Conservation (phyloP, 768 basidiomycete species). For the Sarcodon sp. region DNA sequence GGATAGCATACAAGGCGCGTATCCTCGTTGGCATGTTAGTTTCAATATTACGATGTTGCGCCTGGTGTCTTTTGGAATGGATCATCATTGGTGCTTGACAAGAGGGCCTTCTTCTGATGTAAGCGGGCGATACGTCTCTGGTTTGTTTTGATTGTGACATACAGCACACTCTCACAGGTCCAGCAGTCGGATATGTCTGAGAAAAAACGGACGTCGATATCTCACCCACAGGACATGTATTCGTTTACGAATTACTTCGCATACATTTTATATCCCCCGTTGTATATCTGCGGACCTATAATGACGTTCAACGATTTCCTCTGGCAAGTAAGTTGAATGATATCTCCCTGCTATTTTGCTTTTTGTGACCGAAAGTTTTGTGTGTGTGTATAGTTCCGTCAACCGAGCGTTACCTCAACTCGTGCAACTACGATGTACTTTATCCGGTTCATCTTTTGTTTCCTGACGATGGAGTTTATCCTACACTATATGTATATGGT, state of each 20-base stretch:
- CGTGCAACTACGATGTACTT: conserved; percentile 39
- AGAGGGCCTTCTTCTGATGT: conserved; percentile 28
- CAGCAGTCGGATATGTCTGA: conserved; percentile 22
- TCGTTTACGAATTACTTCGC: conserved; percentile 62
- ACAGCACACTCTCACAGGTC: conserved; percentile 14
- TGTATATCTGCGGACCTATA: conserved; percentile 95
- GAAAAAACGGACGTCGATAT: conserved; percentile 43
- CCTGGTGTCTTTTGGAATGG: conserved; percentile 86
- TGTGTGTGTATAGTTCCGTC: conserved; percentile 37
- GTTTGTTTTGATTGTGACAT: not conserved
- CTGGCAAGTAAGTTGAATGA: conserved; percentile 60
- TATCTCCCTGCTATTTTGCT: not conserved
- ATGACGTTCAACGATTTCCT: conserved; percentile 93
- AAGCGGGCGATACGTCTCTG: conserved; percentile 3
- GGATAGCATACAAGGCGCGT: conserved; percentile 61
- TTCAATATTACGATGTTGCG: conserved; percentile 97
- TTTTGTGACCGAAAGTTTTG: not conserved
- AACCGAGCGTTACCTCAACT: conserved; percentile 32
- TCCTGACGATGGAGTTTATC: conserved; percentile 83
- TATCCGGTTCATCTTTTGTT: conserved; percentile 53
- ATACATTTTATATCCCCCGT: conserved; percentile 83
- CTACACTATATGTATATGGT: conserved; percentile 95
- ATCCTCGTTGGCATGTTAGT: conserved; percentile 85
- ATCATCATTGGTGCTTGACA: conserved; percentile 75
- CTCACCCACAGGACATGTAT: conserved; percentile 50